A percentile compares a stretch with the other conserved stretches of the same genome.
Conservation (phyloP, 306 rosid species). For the Trichosanthes cucumerina region DNA sequence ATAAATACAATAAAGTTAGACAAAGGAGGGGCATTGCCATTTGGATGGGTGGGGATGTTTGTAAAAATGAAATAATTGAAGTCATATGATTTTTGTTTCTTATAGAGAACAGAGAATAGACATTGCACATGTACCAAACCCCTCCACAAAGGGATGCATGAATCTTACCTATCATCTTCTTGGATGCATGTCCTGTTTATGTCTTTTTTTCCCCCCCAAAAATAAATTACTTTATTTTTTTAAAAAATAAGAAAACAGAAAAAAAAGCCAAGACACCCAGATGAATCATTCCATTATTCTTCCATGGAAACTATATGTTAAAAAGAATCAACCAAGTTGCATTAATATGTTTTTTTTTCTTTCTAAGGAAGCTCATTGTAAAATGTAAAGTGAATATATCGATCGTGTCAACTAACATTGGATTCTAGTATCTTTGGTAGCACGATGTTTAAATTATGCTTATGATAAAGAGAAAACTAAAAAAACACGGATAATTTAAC, state of each 20-base stretch:
- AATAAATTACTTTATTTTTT: not conserved
- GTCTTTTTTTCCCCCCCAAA: not conserved
- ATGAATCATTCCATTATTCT: not conserved
- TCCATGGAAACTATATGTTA: not conserved
- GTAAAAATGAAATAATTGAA: not conserved
- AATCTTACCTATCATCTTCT: not conserved
- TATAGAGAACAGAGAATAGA: not conserved
- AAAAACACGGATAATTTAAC: too few relatives aligned
- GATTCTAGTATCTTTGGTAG: too few relatives aligned
- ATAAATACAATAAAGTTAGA: not conserved
- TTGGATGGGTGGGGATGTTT: not conserved
- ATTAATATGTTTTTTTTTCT: not conserved
- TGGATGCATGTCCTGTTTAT: not conserved
- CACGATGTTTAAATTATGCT: too few relatives aligned
- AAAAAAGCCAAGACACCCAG: not conserved
- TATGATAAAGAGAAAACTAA: too few relatives aligned
- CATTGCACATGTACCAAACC: slow-evolving; percentile 4
- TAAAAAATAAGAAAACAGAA: too few relatives aligned
- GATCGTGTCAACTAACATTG: not conserved
- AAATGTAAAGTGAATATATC: not conserved
- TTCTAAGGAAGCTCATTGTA: not conserved
- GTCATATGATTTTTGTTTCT: slow-evolving; percentile 5
- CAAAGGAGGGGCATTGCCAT: not conserved
- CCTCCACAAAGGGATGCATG: not conserved
- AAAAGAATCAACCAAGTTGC: not conserved